phyloP scores from a whole-genome alignment of 805 yeast genomes.

The Metschnikowia aberdeeniae region DNA sequence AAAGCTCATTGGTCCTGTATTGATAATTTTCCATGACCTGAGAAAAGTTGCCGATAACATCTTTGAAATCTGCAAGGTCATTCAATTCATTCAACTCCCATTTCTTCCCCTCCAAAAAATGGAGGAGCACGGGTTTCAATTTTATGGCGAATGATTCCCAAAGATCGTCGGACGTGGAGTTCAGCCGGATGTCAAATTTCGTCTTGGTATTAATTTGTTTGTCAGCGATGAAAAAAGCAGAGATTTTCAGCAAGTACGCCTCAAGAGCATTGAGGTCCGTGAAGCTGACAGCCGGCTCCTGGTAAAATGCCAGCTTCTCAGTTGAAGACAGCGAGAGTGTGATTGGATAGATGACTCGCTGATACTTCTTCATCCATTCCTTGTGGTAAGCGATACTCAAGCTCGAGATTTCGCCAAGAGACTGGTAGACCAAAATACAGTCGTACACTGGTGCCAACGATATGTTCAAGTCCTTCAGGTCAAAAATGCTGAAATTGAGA shows the following conservation, averaged over 20 bases:
- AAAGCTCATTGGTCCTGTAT: slow-evolving; percentile 55
- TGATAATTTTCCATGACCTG: slow-evolving; percentile 75
- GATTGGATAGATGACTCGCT: slow-evolving; percentile 64
- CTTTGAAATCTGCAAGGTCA: slow-evolving; percentile 53
- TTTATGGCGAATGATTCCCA: slow-evolving; percentile 68
- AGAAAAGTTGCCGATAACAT: slow-evolving; percentile 62
- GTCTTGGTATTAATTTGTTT: slow-evolving; percentile 62
- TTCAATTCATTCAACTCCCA: slow-evolving; percentile 31
- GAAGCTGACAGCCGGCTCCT: slow-evolving; percentile 30
- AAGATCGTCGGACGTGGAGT: slow-evolving; percentile 60
- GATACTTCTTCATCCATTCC: slow-evolving; percentile 69
- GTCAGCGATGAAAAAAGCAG: slow-evolving; percentile 78
- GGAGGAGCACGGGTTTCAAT: slow-evolving; percentile 54
- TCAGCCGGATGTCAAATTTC: slow-evolving; percentile 57
- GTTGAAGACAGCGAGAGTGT: slow-evolving; percentile 30
- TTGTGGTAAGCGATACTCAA: slow-evolving; percentile 61
- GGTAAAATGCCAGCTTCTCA: slow-evolving; percentile 24
- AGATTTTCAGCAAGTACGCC: slow-evolving; percentile 54
- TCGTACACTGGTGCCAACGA: slow-evolving; percentile 76
- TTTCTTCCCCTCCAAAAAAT: slow-evolving; percentile 40
- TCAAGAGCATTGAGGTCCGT: slow-evolving; percentile 38
- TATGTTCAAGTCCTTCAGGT: slow-evolving; percentile 38
- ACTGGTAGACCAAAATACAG: slow-evolving; percentile 74
- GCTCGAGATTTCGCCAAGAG: slow-evolving; percentile 60
- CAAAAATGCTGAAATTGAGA: slow-evolving; percentile 46